These are phyloP conservation scores for Monosporascus ibericus DNA, from an alignment of 2,329 filamentous ascomycete species.

Conservation along the genomic window DNA sequence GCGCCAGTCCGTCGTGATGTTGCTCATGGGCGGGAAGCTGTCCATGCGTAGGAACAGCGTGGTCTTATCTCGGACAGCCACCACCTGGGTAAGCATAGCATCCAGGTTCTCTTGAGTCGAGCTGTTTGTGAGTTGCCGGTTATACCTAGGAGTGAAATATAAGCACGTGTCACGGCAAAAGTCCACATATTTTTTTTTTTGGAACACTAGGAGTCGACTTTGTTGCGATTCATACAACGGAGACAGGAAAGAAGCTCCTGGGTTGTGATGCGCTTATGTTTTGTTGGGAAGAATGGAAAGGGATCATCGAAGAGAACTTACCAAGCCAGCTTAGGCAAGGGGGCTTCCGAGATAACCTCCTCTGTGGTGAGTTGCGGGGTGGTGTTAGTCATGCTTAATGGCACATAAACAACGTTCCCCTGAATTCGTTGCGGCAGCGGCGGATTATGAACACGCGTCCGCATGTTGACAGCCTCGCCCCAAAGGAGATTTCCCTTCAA, in stretches of 20 bases:
- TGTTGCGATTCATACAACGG: no score
- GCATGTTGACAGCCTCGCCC: slow-evolving; percentile 1
- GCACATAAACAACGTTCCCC: not conserved
- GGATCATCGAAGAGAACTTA: not conserved
- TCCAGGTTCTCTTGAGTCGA: slow-evolving; percentile 1
- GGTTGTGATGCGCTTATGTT: no score
- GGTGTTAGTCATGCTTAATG: not conserved
- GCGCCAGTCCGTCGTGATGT: slow-evolving; percentile 13
- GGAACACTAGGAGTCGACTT: no score
- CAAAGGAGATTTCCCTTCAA: not conserved
- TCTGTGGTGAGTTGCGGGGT: not conserved
- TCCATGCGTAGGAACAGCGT: slow-evolving; percentile 1
- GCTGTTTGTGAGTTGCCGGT: not conserved
- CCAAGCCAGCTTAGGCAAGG: not conserved
- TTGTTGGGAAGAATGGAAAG: not conserved
- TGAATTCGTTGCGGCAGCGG: not conserved
- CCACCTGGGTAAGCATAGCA: not conserved
- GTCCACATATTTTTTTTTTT: no score
- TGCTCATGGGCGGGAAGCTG: slow-evolving; percentile 2
- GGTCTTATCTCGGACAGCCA: not conserved
- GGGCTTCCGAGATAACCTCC: not conserved
- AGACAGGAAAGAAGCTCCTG: no score
- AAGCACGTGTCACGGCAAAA: not conserved
- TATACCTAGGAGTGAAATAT: not conserved
- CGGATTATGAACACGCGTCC: not conserved